phyloP scores from a whole-genome alignment of 768 basidiomycete species.

The Strobilomyces dryophilus region DNA sequence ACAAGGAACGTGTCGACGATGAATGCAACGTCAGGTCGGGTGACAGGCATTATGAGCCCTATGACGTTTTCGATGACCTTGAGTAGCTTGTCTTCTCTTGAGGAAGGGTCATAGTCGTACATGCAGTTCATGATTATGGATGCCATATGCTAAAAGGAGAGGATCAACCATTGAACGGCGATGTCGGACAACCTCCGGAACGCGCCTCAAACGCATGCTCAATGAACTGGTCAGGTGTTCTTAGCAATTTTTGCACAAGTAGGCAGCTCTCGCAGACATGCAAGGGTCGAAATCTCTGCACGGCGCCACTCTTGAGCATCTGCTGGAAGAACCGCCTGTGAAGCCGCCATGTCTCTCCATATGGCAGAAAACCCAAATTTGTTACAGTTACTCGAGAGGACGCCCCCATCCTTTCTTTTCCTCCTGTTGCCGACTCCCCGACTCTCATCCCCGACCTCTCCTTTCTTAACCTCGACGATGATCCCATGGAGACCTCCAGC shows the following conservation, averaged over 20 bases:
- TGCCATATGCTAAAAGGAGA: neutral
- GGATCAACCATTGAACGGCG: neutral
- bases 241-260: neutral
- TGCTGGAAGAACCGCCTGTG: neutral
- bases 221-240: neutral
- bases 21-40: neutral
- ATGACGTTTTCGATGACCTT: neutral
- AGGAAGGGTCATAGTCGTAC: neutral
- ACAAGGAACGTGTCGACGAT: neutral
- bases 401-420: too few species aligned
- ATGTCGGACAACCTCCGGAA: too few species aligned
- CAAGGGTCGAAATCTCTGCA: neutral
- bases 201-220: neutral
- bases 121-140: neutral
- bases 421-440: too few species aligned
- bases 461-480: too few species aligned
- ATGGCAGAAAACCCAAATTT: neutral
- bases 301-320: neutral
- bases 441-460: too few species aligned
- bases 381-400: too few species aligned
- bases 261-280: neutral
- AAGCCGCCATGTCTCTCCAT: neutral
- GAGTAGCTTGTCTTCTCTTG: neutral
- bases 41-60: neutral
- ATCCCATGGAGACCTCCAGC: too few species aligned